These are phyloP conservation scores for Schoenoplectus triqueter DNA, from an alignment of 202 grass and related monocot species.

Conservation along the genomic window DNA sequence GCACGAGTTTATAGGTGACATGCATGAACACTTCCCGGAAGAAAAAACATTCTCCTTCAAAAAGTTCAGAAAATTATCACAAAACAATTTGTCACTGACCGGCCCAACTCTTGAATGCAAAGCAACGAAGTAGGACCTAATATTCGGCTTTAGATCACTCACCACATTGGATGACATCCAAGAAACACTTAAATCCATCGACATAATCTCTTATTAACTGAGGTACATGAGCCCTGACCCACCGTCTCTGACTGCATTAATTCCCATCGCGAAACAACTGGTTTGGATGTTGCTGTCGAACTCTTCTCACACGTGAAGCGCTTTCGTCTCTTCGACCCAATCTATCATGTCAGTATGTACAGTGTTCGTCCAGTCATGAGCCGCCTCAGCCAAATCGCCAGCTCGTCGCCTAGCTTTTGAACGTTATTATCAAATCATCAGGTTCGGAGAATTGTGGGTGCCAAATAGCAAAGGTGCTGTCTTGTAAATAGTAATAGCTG, in stretches of 20 bases:
- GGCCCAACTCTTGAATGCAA: not conserved
- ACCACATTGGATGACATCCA: not conserved
- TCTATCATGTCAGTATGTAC: constrained; percentile 27
- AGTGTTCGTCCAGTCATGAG: not conserved
- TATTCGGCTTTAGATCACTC: not conserved
- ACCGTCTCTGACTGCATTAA: not conserved
- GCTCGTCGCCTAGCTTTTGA: constrained; percentile 29
- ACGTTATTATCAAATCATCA: not conserved
- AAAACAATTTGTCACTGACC: not conserved
- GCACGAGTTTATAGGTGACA: too few relatives aligned
- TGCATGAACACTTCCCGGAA: too few relatives aligned
- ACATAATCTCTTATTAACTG: constrained; percentile 25
- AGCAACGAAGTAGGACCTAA: not conserved
- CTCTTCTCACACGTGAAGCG: constrained; percentile 42
- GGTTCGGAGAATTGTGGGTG: not conserved
- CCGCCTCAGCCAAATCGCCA: constrained; percentile 3
- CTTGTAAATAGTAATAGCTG: not conserved
- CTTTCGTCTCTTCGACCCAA: constrained; percentile 26
- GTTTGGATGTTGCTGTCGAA: constrained; percentile 37
- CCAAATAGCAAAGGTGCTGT: not conserved
- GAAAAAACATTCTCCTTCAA: too few relatives aligned
- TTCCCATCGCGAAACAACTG: not conserved
- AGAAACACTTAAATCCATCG: not conserved
- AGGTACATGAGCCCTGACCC: too few relatives aligned
- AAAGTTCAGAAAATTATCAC: not conserved